Evolutionary conservation across 192 early-diverging fungal genomes (phyloP).

Genomic region (Entomortierella beljakovae): DNA sequence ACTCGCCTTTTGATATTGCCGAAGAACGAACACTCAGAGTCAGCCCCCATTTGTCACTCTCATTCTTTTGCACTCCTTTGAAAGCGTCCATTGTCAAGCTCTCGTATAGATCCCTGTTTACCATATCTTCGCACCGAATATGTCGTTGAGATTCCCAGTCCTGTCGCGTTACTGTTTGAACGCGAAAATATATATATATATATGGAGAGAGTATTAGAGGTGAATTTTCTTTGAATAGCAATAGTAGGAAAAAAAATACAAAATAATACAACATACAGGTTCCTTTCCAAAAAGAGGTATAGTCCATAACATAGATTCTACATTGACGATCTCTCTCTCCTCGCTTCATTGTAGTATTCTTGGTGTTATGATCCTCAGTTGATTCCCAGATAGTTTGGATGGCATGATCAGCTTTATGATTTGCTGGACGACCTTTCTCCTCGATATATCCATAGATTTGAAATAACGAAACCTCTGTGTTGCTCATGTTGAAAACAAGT

Average conservation of each 20-base stretch:
- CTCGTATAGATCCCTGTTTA: conserved; percentile 24
- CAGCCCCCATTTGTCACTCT: conserved; percentile 18
- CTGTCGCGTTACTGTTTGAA: conserved; percentile 23
- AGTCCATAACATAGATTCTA: conserved; percentile 37
- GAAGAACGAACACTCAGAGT: conserved; percentile 27
- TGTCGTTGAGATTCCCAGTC: conserved; percentile 33
- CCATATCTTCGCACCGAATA: conserved; percentile 19
- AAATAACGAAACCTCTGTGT: conserved; percentile 31
- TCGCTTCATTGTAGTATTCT: not conserved
- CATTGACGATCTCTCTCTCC: conserved; percentile 21
- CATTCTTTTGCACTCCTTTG: conserved; percentile 13
- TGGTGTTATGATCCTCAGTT: not conserved
- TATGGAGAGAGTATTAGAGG: no score
- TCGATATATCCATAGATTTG: conserved; percentile 26
- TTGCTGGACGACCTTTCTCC: not conserved
- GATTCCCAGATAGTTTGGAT: conserved; percentile 47
- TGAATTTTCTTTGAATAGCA: no score
- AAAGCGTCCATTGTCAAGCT: conserved; percentile 34
- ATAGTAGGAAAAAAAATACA: no score
- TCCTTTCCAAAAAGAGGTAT: conserved; percentile 41
- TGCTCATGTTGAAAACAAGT: not conserved
- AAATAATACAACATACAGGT: conserved; percentile 12
- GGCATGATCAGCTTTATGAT: conserved; percentile 30
- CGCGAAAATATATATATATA: not conserved
- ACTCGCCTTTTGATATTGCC: not conserved